phyloP scores from a whole-genome alignment of 2,329 filamentous ascomycete genomes.

The Alternaria sp. region DNA sequence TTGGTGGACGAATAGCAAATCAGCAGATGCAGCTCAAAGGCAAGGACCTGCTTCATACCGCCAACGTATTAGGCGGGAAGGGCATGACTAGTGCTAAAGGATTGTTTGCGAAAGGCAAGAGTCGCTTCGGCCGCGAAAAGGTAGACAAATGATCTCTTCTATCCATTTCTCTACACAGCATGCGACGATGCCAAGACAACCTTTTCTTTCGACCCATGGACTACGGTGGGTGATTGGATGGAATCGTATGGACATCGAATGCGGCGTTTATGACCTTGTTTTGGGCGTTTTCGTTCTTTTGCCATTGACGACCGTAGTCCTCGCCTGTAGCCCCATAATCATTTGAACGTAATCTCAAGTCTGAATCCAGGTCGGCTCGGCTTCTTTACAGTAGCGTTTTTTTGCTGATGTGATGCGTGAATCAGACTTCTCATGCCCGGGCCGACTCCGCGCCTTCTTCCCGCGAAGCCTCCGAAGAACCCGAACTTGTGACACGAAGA shows the following conservation, averaged over 20 bases:
- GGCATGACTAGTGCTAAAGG: conserved; percentile 87
- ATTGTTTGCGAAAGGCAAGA: conserved; percentile 88
- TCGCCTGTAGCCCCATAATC: conserved; percentile 38
- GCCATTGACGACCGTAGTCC: conserved; percentile 25
- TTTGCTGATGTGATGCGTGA: conserved; percentile 51
- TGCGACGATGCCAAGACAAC: conserved; percentile 17
- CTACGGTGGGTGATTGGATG: conserved; percentile 21
- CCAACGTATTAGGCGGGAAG: conserved; percentile 74
- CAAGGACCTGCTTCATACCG: conserved; percentile 87
- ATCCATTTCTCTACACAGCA: conserved; percentile 21
- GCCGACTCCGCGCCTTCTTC: conserved; percentile 40
- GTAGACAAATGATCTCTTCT: conserved; percentile 77
- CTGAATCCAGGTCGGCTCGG: conserved; percentile 5
- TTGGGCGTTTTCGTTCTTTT: conserved; percentile 36
- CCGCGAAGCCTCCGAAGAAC: conserved; percentile 43
- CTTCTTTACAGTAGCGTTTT: conserved; percentile 23
- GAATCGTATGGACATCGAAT: conserved; percentile 25
- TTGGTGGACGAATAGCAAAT: conserved; percentile 33
- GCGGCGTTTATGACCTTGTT: conserved; percentile 22
- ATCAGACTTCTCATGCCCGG: conserved; percentile 37
- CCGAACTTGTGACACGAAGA: conserved; percentile 33
- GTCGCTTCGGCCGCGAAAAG: conserved; percentile 82
- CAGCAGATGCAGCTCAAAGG: conserved; percentile 76
- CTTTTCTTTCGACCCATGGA: conserved; percentile 20
- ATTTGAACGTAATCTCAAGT: conserved; percentile 40